Evolutionary conservation across 192 early-diverging fungal genomes (phyloP), one percentile per base, ranked within the genome.

Genomic region (Linderina pennispora): DNA sequence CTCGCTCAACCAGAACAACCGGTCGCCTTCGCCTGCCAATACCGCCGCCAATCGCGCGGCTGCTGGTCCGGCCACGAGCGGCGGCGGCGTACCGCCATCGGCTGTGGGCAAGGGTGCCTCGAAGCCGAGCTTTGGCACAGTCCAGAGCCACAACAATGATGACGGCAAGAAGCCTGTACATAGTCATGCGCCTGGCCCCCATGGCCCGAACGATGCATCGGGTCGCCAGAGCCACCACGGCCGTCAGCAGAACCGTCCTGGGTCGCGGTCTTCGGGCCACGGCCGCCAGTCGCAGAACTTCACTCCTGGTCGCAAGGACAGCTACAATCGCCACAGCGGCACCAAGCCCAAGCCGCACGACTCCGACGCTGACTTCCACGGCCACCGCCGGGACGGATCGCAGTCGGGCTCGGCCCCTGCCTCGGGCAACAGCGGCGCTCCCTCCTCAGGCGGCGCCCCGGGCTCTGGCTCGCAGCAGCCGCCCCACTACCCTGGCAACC

Each of bases 81-180:
- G 73, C 23, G 73, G 73, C 22, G 62, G 61, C 20, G n/a, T n/a
- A n/a, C n/a, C n/a, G n/a, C 65, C 73, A 1, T 54, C 50, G 5
- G 41, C 53, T 1, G 40, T 62, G 41, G 55, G 53, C 18, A 68
- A 58, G 48, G 51, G 61, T 6, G 48, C 58, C 10, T 21, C 73
- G 15, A 64, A 53, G 62, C 73, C 66, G 13, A 70, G 42, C 58
- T 75, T 75, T 69, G 73, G 73, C 25, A 56, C 73, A 9, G 61
- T 75, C 17, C 31, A 58, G 8, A 47, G 38, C 45, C 40, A 43
- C 45, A 38, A 38, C 36, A n/a, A n/a, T n/a, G 56, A 54, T 4
- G 57, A 52, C 40, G 36, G 43, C 23, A 45, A 35, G 10, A 53
- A 52, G 15, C 16, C 40, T 4, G 38, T 34, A 9, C 26, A 23